Conservation (phyloP, 148 eudicot species). For the Arbutus unedo region DNA sequence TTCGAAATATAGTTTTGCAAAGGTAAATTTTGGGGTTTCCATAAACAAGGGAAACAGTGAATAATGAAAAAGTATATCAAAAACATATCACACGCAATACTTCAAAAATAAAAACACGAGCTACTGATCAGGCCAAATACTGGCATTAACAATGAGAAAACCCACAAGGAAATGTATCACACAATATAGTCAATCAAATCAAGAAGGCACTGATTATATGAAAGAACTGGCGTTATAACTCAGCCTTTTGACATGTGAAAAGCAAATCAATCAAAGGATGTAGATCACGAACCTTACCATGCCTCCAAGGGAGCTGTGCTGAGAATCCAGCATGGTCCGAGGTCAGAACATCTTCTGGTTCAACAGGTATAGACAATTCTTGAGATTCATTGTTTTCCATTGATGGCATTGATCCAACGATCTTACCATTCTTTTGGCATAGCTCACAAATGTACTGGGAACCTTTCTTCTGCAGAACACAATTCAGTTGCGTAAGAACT, state of each 20-base stretch:
- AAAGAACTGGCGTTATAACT: neutral
- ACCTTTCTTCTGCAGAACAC: constrained; percentile 45
- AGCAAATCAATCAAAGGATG: constrained; percentile 5
- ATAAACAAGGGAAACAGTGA: neutral
- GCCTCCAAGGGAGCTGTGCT: constrained; percentile 19
- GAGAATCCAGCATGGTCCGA: constrained; percentile 18
- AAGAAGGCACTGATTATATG: neutral
- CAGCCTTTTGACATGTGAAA: neutral
- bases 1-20: neutral
- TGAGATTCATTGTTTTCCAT: constrained; percentile 22
- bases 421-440: constrained; percentile 68
- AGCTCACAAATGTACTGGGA: constrained; percentile 69
- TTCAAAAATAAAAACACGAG: neutral
- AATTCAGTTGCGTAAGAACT: neutral
- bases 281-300: constrained; percentile 43
- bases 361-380: constrained; percentile 11
- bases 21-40: neutral
- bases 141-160: neutral
- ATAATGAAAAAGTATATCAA: neutral
- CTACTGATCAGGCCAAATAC: neutral
- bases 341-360: constrained; percentile 25
- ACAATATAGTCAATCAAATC: neutral
- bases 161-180: neutral
- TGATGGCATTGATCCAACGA: constrained; percentile 25
- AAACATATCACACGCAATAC: neutral